These are phyloP conservation scores for Cladosporium colombiae DNA, from an alignment of 2,329 filamentous ascomycete species.

Conservation along the genomic window DNA sequence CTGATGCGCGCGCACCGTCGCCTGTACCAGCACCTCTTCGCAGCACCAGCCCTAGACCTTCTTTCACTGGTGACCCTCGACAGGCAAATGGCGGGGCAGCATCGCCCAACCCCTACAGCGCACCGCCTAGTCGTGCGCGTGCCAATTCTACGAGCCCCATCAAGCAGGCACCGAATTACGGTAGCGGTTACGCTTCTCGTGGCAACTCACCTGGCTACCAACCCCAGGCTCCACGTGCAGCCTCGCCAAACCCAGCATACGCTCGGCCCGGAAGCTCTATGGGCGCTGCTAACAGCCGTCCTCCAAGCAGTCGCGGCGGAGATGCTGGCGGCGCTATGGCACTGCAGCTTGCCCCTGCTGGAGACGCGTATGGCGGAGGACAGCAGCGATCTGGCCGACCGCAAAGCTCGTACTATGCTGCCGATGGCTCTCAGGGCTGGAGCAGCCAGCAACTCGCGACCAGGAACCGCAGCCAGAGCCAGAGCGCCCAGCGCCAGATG, in stretches of 20 bases:
- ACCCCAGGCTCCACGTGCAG: conserved; percentile 39
- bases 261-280: conserved; percentile 39
- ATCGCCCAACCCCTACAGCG: conserved; percentile 66
- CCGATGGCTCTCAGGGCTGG: conserved; percentile 23
- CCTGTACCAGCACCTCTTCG: conserved; percentile 39
- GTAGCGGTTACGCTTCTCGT: conserved; percentile 38
- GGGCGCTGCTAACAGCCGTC: conserved; percentile 38
- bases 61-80: conserved; percentile 43
- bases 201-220: conserved; percentile 43
- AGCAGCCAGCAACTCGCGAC: conserved; percentile 41
- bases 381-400: conserved; percentile 43
- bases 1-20: conserved; percentile 32
- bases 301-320: conserved; percentile 46
- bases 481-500: conserved; percentile 81
- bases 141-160: conserved; percentile 45
- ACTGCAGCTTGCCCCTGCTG: conserved; percentile 45
- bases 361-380: conserved; percentile 42
- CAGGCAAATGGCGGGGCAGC: conserved; percentile 46
- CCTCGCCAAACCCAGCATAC: conserved; percentile 42
- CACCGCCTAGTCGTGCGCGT: conserved; percentile 36
- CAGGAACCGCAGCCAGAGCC: conserved; percentile 73
- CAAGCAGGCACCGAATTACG: conserved; percentile 41
- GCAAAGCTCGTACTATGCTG: conserved; percentile 46
- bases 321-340: conserved; percentile 45
- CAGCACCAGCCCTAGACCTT: conserved; percentile 60